These are phyloP conservation scores for Podaxis sp. DNA, from an alignment of 768 basidiomycete species.

Conservation along the genomic window DNA sequence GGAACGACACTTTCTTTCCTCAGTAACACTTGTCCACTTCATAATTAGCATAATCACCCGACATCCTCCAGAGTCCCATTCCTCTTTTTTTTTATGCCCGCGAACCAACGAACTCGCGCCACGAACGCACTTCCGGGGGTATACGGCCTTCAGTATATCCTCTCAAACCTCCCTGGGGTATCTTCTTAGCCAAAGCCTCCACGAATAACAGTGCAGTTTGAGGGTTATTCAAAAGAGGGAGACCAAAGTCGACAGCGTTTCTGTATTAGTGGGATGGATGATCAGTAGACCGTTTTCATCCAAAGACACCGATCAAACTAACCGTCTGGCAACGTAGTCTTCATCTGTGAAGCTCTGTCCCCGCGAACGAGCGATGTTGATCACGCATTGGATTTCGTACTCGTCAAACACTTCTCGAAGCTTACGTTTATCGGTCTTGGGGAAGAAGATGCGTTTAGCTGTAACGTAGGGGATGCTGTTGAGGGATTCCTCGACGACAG, in stretches of 20 bases:
- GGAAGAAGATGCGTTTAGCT: constrained; percentile 93
- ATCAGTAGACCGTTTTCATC: constrained; percentile 5
- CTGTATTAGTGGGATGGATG: constrained; percentile 29
- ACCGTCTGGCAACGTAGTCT: constrained; percentile 94
- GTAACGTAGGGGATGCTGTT: constrained; percentile 72
- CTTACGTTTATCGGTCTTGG: constrained; percentile 93
- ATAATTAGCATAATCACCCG: not conserved
- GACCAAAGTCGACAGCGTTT: constrained; percentile 94
- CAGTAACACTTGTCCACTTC: not conserved
- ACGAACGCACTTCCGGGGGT: constrained; percentile 88
- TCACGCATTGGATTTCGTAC: constrained; percentile 90
- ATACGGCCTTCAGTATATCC: constrained; percentile 84
- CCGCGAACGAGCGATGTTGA: constrained; percentile 84
- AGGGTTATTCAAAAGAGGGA: constrained; percentile 88
- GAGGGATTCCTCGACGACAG: constrained; percentile 74
- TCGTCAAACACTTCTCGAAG: constrained; percentile 91
- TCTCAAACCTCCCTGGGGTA: constrained; percentile 72
- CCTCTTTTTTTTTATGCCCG: constrained; percentile 40
- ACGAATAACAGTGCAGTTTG: constrained; percentile 88
- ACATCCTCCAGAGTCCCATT: not conserved
- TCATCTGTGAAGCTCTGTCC: constrained; percentile 79
- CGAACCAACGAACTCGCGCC: constrained; percentile 83
- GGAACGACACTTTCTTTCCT: not conserved
- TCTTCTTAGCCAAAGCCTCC: constrained; percentile 79
- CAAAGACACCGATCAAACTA: constrained; percentile 21